Evolutionary conservation across 2,329 filamentous ascomycete genomes (phyloP).

Genomic region (Penicillium italicum): DNA sequence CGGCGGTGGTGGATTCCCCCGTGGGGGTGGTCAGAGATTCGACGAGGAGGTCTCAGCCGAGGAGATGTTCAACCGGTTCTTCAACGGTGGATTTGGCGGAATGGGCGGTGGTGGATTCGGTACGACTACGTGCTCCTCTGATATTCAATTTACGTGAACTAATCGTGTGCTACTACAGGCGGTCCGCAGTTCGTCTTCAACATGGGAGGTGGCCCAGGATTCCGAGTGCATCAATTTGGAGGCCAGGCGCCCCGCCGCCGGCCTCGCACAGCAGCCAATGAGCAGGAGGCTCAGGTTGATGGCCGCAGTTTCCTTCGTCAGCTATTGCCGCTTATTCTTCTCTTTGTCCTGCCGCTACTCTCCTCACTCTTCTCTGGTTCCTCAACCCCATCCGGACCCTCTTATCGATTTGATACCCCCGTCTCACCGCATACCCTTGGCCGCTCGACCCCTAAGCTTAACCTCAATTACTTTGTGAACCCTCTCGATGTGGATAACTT

Average conservation of each 20-base stretch:
- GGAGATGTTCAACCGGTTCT: slow-evolving; percentile 96
- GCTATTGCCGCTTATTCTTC: slow-evolving; percentile 79
- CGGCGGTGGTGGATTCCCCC: slow-evolving; percentile 48
- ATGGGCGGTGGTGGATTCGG: slow-evolving; percentile 61
- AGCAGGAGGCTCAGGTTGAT: slow-evolving; percentile 50
- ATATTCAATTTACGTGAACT: background rate
- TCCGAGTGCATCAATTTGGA: slow-evolving; percentile 94
- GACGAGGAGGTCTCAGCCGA: slow-evolving; percentile 93
- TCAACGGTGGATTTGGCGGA: slow-evolving; percentile 64
- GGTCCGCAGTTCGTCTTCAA: slow-evolving; percentile 94
- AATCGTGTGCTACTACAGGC: slow-evolving; percentile 30
- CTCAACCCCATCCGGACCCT: slow-evolving; percentile 57
- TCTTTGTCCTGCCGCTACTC: slow-evolving; percentile 81
- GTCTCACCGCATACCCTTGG: slow-evolving; percentile 68
- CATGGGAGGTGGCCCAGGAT: slow-evolving; percentile 82
- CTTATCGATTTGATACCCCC: slow-evolving; percentile 71
- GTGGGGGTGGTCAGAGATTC: slow-evolving; percentile 54
- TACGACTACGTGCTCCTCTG: slow-evolving; percentile 32
- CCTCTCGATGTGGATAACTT: slow-evolving; percentile 71
- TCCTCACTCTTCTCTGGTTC: slow-evolving; percentile 69
- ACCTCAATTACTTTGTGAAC: slow-evolving; percentile 81
- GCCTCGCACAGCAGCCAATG: slow-evolving; percentile 62
- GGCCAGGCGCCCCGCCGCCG: slow-evolving; percentile 72
- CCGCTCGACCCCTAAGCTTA: slow-evolving; percentile 66
- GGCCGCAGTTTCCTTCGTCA: slow-evolving; percentile 60